Evolutionary conservation across 495 filamentous ascomycete species (phyloP), one percentile per base, ranked within the genome.

Genomic region (Hypoxylon perforatum): DNA sequence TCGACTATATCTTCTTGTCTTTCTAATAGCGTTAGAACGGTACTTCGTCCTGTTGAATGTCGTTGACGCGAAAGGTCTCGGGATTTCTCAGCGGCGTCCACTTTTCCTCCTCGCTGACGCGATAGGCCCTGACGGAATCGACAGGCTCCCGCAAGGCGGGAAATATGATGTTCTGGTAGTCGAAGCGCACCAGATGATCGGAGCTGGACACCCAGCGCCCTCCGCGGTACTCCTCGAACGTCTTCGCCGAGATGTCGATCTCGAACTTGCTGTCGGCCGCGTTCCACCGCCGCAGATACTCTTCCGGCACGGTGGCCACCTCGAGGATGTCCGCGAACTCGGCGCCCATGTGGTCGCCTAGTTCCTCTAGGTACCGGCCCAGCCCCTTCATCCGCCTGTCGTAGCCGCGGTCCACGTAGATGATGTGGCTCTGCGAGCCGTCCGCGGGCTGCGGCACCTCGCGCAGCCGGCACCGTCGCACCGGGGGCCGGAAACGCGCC

Each of bases 61-160:
- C 66, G 45, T 69, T 69, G 23, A 69, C 66, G 36, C 66, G 66
- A 44, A 69, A 69, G 44, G 21, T 64, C 55, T 64, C 56, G 11
- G 61, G 66, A 46, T 69, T 58, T 23, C 66, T 57, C 17, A 69
- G 19, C 15, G 61, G 66, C 25, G 61, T 64, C 66, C 55, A 64
- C n/a, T 14, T 52, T 12, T 64, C 66, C 4, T 12, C 44, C 8
- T 69, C 56, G 56, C 38, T 64, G 9, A 61, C 50, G 3, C 35
- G 45, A 18, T 64, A 61, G 6, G 50, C 11, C n/a, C 21, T 38
- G 0, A 33, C 35, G 2, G 11, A 19, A 8, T 54, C 47, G 17
- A 62, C 4, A 3, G 22, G 48, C 1, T 14, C 38, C 25, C 28
- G 45, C 30, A 28, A 21, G 39, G 17, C 44, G n/a, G 46, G 52